Evolutionary conservation across 2,329 filamentous ascomycete genomes (phyloP).

Genomic region (Fusarium haematococcum): DNA sequence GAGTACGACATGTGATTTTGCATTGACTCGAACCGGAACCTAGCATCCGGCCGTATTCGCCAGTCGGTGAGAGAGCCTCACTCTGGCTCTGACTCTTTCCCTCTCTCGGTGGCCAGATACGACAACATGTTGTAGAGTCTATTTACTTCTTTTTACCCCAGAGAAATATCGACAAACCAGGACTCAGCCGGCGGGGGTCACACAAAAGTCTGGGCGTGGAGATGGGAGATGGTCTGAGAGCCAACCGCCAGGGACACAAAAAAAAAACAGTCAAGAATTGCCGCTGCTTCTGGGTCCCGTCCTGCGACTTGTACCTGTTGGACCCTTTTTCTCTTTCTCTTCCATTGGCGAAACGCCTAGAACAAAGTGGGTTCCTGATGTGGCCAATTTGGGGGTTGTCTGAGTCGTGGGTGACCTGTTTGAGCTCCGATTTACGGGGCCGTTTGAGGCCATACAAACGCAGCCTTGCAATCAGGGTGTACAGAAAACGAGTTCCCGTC

Average conservation of each 20-base stretch:
- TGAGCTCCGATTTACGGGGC: conserved; percentile 27
- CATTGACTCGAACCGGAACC: background rate
- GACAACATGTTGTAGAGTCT: background rate
- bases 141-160: conserved; percentile 29
- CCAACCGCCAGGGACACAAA: background rate
- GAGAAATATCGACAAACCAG: conserved; percentile 23
- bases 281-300: background rate
- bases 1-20: background rate
- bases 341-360: conserved; percentile 31
- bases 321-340: background rate
- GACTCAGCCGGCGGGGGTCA: conserved; percentile 1
- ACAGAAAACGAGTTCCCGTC: background rate
- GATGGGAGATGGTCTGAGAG: background rate
- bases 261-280: conserved; percentile 13
- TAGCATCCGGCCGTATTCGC: background rate
- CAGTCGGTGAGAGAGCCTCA: background rate
- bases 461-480: background rate
- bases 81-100: background rate
- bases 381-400: background rate
- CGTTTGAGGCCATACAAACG: background rate
- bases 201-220: conserved; percentile 2
- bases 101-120: background rate
- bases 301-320: background rate
- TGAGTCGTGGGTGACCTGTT: background rate
- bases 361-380: conserved; percentile 32